Conservation (phyloP, 2,329 filamentous ascomycete genomes). For the Pseudogymnoascus sp. region DNA sequence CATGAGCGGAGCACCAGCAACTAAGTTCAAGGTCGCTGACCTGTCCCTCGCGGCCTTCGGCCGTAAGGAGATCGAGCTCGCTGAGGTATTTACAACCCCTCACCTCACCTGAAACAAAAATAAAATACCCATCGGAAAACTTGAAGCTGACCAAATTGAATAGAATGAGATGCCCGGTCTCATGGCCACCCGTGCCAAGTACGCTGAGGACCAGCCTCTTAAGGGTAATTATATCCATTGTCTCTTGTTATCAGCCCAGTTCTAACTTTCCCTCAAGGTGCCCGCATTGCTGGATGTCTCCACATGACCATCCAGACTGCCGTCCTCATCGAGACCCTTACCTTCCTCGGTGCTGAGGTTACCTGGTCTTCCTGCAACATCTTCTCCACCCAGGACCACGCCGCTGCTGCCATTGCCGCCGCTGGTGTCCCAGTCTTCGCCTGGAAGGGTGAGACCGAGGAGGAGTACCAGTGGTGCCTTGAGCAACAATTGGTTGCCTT, state of each 20-base stretch:
- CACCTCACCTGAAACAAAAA: background rate
- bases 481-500: conserved; percentile 97
- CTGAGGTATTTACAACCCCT: conserved; percentile 49
- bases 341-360: conserved; percentile 89
- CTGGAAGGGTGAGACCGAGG: conserved; percentile 85
- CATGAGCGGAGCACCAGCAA: conserved; percentile 10
- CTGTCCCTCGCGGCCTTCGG: conserved; percentile 96
- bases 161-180: conserved; percentile 90
- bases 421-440: conserved; percentile 79
- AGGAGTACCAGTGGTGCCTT: conserved; percentile 99
- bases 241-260: conserved; percentile 18
- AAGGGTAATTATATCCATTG: conserved; percentile 40
- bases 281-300: conserved; percentile 93
- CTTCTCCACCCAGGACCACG: conserved; percentile 98
- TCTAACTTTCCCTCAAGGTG: conserved; percentile 37
- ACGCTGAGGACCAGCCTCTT: conserved; percentile 86
- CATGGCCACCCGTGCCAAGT: conserved; percentile 89
- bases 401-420: conserved; percentile 93
- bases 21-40: conserved; percentile 89
- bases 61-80: conserved; percentile 97
- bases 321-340: conserved; percentile 97
- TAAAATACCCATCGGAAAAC: background rate
- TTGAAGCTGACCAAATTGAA: conserved; percentile 3
- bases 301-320: conserved; percentile 99
- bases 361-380: conserved; percentile 99